phyloP scores from a whole-genome alignment of 2,329 filamentous ascomycete genomes.

The Epichloe gansuensis region DNA sequence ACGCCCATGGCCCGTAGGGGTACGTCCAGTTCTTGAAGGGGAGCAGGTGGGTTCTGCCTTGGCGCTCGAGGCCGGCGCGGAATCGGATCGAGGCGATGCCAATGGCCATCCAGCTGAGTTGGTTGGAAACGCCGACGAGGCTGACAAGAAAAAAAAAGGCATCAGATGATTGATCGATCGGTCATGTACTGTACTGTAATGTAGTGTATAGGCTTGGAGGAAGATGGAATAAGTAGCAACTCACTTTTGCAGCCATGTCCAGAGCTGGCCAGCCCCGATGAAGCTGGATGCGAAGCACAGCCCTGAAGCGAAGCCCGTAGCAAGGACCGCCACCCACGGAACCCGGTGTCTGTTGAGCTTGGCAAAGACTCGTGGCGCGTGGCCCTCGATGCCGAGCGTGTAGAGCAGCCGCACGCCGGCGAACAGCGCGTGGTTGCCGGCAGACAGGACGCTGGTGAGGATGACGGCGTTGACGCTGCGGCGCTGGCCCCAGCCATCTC shows the following conservation, averaged over 20 bases:
- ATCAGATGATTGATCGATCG: neutral
- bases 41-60: conserved; percentile 46
- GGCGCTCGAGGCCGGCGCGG: conserved; percentile 40
- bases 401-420: conserved; percentile 22
- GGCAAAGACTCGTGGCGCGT: conserved; percentile 43
- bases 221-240: conserved; percentile 5
- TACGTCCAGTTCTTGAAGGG: conserved; percentile 58
- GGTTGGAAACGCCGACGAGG: conserved; percentile 54
- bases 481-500: conserved; percentile 38
- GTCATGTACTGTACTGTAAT: no score
- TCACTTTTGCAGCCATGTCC: conserved; percentile 54
- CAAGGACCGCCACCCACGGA: conserved; percentile 30
- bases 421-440: conserved; percentile 25
- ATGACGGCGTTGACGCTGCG: conserved; percentile 46
- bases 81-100: conserved; percentile 53
- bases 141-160: conserved; percentile 14
- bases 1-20: conserved; percentile 45
- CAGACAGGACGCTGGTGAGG: conserved; percentile 24
- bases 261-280: conserved; percentile 51
- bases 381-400: conserved; percentile 26
- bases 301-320: conserved; percentile 41
- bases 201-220: neutral
- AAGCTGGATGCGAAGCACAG: conserved; percentile 53
- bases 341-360: conserved; percentile 22
- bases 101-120: conserved; percentile 53